A percentile compares a stretch with the other conserved stretches of the same genome.
phyloP scores from a whole-genome alignment of 1,139 yeast species.

The Eremothecium gossypii region DNA sequence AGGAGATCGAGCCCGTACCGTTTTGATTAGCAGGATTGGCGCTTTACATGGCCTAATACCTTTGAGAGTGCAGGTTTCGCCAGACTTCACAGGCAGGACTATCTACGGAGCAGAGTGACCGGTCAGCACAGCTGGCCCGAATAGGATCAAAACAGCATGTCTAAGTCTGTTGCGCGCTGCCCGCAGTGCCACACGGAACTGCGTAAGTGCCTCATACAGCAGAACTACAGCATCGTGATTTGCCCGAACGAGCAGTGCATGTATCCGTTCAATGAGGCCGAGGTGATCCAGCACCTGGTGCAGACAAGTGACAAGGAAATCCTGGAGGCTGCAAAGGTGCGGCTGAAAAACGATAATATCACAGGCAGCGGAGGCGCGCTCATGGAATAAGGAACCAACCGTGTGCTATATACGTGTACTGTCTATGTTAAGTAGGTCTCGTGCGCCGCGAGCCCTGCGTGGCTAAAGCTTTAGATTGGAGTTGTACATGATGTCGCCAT shows the following conservation, averaged over 20 bases:
- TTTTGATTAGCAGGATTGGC: too few relatives aligned
- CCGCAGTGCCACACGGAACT: conserved; percentile 28
- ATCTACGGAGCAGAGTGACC: too few relatives aligned
- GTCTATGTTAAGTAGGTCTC: too few relatives aligned
- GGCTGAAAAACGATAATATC: conserved; percentile 9
- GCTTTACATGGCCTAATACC: too few relatives aligned
- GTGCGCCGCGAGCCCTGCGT: not conserved
- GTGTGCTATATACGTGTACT: too few relatives aligned
- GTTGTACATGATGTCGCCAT: conserved; percentile 29
- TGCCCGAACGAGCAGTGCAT: conserved; percentile 29
- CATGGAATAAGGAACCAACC: too few relatives aligned
- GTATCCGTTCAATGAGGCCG: conserved; percentile 34
- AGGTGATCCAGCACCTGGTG: conserved; percentile 18
- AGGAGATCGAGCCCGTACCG: too few relatives aligned
- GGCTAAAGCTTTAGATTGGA: conserved; percentile 5
- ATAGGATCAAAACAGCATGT: not conserved
- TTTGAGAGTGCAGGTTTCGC: too few relatives aligned
- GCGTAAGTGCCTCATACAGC: conserved; percentile 30
- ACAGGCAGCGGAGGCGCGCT: not conserved
- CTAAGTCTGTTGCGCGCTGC: conserved; percentile 12
- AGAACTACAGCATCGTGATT: conserved; percentile 29
- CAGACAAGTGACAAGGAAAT: conserved; percentile 25
- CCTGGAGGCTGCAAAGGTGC: conserved; percentile 19
- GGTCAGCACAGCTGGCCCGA: too few relatives aligned
- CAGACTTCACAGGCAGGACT: too few relatives aligned